Percentiles rank a stretch among this genome's conserved stretches.
These are phyloP conservation scores for Xylariomycetidae sp. DNA, from an alignment of 2,329 filamentous ascomycete species.

Conservation along the genomic window DNA sequence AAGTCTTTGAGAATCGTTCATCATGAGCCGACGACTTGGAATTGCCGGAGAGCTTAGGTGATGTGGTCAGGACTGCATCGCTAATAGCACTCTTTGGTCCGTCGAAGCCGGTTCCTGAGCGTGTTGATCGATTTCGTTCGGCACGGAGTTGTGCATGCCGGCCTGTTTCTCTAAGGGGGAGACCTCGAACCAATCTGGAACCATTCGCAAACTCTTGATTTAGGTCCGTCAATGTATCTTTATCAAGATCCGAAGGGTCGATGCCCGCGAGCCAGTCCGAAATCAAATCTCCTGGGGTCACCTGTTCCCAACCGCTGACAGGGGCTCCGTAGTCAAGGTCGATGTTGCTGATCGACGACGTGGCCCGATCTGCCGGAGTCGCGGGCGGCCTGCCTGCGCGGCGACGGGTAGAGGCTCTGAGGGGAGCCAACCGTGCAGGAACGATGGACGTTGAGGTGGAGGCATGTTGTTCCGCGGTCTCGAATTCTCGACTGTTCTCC, in stretches of 20 bases:
- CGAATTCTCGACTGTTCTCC: constrained; percentile 16
- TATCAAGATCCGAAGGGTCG: too few species aligned
- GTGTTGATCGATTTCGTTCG: constrained; percentile 6
- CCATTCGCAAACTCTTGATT: neutral
- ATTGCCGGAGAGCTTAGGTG: constrained; percentile 9
- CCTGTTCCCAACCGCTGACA: constrained; percentile 7
- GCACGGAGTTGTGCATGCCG: too few species aligned
- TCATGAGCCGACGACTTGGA: constrained; percentile 9
- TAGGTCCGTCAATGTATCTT: too few species aligned
- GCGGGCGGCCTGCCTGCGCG: constrained; percentile 8
- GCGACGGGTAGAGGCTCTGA: constrained; percentile 7
- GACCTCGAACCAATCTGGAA: neutral
- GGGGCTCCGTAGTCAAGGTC: constrained; percentile 8
- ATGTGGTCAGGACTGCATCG: constrained; percentile 10
- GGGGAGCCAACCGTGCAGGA: constrained; percentile 8
- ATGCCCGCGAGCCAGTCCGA: constrained; percentile 14
- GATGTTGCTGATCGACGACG: constrained; percentile 11
- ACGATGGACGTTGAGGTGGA: constrained; percentile 4
- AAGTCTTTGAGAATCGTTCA: constrained; percentile 7
- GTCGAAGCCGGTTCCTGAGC: constrained; percentile 18
- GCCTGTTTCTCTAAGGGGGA: too few species aligned
- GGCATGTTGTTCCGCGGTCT: constrained; percentile 11
- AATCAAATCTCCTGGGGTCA: constrained; percentile 8
- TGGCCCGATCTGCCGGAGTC: constrained; percentile 11
- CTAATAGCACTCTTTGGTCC: constrained; percentile 19